Conservation (phyloP, 129 eudicot genomes). For the Chrysanthemum seticuspe region DNA sequence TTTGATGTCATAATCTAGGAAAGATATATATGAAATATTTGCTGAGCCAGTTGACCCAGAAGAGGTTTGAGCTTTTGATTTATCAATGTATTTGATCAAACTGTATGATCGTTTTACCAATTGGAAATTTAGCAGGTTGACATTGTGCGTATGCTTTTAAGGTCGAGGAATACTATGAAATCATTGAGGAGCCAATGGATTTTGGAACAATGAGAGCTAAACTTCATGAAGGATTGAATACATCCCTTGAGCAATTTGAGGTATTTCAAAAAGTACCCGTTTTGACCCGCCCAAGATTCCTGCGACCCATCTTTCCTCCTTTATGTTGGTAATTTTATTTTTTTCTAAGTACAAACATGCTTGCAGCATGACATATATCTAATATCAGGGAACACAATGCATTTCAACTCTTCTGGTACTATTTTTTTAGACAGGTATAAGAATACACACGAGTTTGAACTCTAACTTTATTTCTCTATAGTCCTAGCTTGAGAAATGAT, state of each 20-base stretch:
- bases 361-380: conserved; percentile 77
- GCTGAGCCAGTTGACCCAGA: conserved; percentile 93
- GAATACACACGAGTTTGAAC: neutral
- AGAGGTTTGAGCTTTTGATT: conserved; percentile 59
- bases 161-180: conserved; percentile 90
- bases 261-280: conserved; percentile 28
- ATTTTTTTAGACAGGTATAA: conserved; percentile 77
- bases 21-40: conserved; percentile 80
- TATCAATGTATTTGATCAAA: conserved; percentile 8
- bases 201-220: conserved; percentile 98
- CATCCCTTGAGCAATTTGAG: conserved; percentile 77
- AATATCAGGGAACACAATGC: conserved; percentile 87
- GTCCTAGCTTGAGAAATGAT: neutral
- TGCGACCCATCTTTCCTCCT: too few relatives aligned
- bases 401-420: conserved; percentile 78
- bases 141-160: conserved; percentile 3
- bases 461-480: neutral
- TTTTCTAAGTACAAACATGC: conserved; percentile 1
- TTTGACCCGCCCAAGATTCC: neutral
- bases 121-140: neutral
- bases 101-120: neutral
- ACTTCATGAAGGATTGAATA: conserved; percentile 94
- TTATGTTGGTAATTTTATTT: neutral
- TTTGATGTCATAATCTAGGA: conserved; percentile 46
- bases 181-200: conserved; percentile 93